These are phyloP conservation scores for Naganishia onofrii DNA, from an alignment of 768 basidiomycete species.

Conservation along the genomic window DNA sequence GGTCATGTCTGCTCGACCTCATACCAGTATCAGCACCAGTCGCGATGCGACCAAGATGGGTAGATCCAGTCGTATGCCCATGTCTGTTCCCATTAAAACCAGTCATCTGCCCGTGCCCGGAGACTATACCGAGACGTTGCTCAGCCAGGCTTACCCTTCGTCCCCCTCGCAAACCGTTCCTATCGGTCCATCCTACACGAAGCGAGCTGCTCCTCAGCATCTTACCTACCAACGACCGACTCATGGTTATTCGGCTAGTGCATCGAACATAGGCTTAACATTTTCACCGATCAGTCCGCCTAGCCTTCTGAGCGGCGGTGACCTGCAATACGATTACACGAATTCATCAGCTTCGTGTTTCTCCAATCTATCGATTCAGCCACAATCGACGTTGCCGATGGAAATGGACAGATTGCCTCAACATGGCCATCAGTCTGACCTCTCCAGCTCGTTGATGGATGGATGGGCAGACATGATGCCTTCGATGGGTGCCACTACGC, in stretches of 20 bases:
- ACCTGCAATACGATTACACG: neutral
- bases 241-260: neutral
- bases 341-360: constrained; percentile 2
- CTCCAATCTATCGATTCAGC: constrained; percentile 5
- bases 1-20: neutral
- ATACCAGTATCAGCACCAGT: constrained; percentile 1
- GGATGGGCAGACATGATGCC: constrained; percentile 22
- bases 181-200: too few relatives aligned
- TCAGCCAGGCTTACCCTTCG: neutral
- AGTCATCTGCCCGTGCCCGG: neutral
- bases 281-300: constrained; percentile 6
- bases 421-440: neutral
- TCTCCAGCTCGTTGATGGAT: neutral
- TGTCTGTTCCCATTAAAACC: constrained; percentile 2
- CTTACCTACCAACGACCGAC: neutral
- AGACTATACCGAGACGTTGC: neutral
- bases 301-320: neutral
- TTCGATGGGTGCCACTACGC: constrained; percentile 9
- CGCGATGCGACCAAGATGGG: neutral
- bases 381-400: neutral
- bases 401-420: neutral
- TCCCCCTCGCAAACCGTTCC: neutral
- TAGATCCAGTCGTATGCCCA: neutral
- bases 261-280: neutral
- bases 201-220: neutral